Base-by-base conservation (phyloP, 169 alveolate genomes). In the Cryptosporidium tyzzeri region DNA sequence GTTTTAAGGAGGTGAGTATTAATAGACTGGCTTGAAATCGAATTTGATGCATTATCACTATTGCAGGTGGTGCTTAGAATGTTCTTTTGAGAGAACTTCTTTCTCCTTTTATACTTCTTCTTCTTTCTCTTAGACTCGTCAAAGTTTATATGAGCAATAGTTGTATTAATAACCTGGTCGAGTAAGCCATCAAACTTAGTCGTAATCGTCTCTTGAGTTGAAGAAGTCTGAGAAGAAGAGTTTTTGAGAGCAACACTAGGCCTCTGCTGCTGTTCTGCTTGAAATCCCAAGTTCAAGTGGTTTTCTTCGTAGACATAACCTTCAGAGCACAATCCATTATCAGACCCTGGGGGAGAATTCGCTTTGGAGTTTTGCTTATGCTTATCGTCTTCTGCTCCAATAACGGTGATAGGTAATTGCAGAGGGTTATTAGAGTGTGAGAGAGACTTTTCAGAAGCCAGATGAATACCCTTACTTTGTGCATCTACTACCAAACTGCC, bases 211-310 rank as follows among this genome's bases (percentile, higher is more conserved):
- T 31, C 71, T 29, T 65, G 71, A 14, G 71, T 65, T 18, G 71
- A 65, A 29, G 71, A 65, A 12, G 71, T 65, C 21, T 65, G 71
- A 10, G 71, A 65, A 29, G 71, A 35, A 7, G 71, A 31, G 51
- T 65, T 65, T 18, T 33, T 65, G 51, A 35, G 31, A 8, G 21
- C 44, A 31, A 35, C 9, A n/a, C 4, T n/a, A 31, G 71, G 51
- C 16, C 14, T 33, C 23, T 33, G 53, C 21, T 14, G 44, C 26
- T 65, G 71, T 9, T 31, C 23, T 18, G 3, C 71, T 39, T 31
- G 53, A 2, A 37, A 37, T 33, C 5, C 71, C 71, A 37, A 35
- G 50, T n/a, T 39, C 53, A 35, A 8, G 26, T 16, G 71, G 29
- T 29, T 29, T 9, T n/a, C 50, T 29, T 65, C 53, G 41, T 3